Evolutionary conservation across 345 rosid species (phyloP).

Genomic region (Raphanus sativus): DNA sequence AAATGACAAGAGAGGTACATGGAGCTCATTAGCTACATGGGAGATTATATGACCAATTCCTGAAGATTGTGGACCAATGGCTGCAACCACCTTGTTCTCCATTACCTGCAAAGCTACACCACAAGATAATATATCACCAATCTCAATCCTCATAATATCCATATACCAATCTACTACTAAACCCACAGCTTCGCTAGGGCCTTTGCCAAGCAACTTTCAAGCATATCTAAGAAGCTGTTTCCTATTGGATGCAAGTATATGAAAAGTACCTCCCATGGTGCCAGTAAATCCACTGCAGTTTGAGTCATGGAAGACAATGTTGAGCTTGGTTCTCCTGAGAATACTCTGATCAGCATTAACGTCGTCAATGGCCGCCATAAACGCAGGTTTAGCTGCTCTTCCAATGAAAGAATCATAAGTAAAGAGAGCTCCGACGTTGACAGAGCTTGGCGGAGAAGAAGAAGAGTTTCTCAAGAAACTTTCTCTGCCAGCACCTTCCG

Average conservation of each 20-base stretch:
- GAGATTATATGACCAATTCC: slow-evolving; percentile 87
- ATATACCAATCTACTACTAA: background rate
- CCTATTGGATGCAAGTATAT: background rate
- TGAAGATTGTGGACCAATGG: slow-evolving; percentile 93
- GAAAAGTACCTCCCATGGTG: slow-evolving; percentile 69
- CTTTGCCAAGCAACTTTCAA: slow-evolving; percentile 11
- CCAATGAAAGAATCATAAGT: slow-evolving; percentile 76
- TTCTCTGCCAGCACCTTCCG: slow-evolving; percentile 40
- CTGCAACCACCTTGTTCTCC: slow-evolving; percentile 65
- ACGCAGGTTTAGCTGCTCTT: slow-evolving; percentile 62
- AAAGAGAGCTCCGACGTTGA: slow-evolving; percentile 71
- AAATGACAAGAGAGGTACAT: slow-evolving; percentile 63
- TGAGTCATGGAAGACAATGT: slow-evolving; percentile 49
- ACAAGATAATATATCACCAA: slow-evolving; percentile 38
- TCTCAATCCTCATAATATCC: slow-evolving; percentile 24
- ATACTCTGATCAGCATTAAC: slow-evolving; percentile 62
- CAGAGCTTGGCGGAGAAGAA: slow-evolving; percentile 45
- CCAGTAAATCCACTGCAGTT: slow-evolving; percentile 90
- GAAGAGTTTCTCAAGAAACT: slow-evolving; percentile 43
- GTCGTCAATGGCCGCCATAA: slow-evolving; percentile 65
- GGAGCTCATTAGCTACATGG: slow-evolving; percentile 69
- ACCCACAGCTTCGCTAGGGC: background rate
- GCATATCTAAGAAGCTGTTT: slow-evolving; percentile 7
- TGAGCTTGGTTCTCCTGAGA: slow-evolving; percentile 56
- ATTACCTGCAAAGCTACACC: slow-evolving; percentile 88